Evolutionary conservation across 495 filamentous ascomycete species (phyloP), one percentile per base, ranked within the genome.

Genomic region (Trichoderma virens): DNA sequence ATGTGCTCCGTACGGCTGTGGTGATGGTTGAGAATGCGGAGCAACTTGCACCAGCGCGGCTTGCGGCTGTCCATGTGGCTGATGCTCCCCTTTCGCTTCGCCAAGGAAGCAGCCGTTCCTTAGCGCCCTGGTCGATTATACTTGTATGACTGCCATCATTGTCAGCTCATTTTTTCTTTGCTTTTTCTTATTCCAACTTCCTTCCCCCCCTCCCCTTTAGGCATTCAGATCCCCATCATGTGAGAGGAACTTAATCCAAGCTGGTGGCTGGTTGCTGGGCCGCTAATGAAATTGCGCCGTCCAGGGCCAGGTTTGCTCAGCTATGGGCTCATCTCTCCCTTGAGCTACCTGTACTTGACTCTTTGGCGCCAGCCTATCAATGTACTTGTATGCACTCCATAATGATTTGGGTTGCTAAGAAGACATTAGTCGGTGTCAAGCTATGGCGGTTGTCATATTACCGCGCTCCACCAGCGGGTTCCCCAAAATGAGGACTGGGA

Each of bases 241-340:
- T 56, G 23, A 56, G 16, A 56, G 11, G 27, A 30, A 9, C 23
- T 28, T 11, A 20, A n/a, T 23, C 3, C 23, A 13, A 56, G 51
- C 51, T 56, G 51, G 32, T 35, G 32, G 32, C 5, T 30, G 51
- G 51, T 23, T 56, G 51, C 51, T 56, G 13, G 27, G 8, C 51
- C 51, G 25, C 51, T 28, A 56, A 56, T 51, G 51, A 56, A 56
- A 56, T 56, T 56, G 51, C 51, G 23, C 27, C 23, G 51, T 13
- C 51, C 25, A 30, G 51, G 51, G 45, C 45, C 7, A 30, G 25
- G 51, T 4, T 56, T 56, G 51, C 25, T 56, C 51, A 56, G 51
- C 51, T 28, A 14, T 56, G 51, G 51, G 23, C 51, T 30, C 27
- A 13, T 30, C 25, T 56, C 13, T 31, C 3, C 51, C 51, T 56